Percentiles rank a stretch among this genome's conserved stretches.
Conservation (phyloP, 257 asterid species). For the Salvia hispanica region DNA sequence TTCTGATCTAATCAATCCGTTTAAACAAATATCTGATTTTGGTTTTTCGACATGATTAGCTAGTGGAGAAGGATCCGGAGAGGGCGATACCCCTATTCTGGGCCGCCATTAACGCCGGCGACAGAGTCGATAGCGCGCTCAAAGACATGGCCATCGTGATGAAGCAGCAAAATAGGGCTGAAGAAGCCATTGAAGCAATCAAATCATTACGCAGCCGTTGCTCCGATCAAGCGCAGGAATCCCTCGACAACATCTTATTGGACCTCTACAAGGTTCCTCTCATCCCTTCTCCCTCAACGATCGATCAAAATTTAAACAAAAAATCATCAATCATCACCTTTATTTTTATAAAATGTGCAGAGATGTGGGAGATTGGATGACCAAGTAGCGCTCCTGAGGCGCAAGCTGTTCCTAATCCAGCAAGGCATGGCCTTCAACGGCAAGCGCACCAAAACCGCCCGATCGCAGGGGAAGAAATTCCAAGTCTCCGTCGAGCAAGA, state of each 20-base stretch:
- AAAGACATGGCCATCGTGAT: conserved; percentile 98
- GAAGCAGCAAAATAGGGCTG: conserved; percentile 98
- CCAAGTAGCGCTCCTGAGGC: conserved; percentile 66
- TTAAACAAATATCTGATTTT: not conserved
- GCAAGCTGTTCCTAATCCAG: conserved; percentile 72
- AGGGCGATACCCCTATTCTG: conserved; percentile 89
- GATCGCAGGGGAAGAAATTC: conserved; percentile 96
- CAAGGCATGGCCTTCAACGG: conserved; percentile 98
- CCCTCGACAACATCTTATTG: conserved; percentile 84
- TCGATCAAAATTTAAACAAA: too few relatives aligned
- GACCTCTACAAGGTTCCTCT: conserved; percentile 81
- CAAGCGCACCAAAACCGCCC: conserved; percentile 87
- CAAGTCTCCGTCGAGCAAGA: conserved; percentile 99
- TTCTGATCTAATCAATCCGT: too few relatives aligned
- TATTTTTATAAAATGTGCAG: conserved; percentile 37
- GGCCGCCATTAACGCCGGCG: conserved; percentile 99
- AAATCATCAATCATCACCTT: too few relatives aligned
- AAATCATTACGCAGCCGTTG: conserved; percentile 81
- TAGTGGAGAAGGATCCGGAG: conserved; percentile 97
- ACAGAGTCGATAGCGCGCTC: conserved; percentile 94
- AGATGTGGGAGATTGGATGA: conserved; percentile 98
- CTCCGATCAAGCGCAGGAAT: conserved; percentile 95
- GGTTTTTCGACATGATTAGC: conserved; percentile 33
- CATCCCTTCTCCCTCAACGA: too few relatives aligned
- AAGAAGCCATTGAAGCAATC: conserved; percentile 93